Conservation (phyloP, 2,329 filamentous ascomycete species). For the Penicillium sclerotigenum region DNA sequence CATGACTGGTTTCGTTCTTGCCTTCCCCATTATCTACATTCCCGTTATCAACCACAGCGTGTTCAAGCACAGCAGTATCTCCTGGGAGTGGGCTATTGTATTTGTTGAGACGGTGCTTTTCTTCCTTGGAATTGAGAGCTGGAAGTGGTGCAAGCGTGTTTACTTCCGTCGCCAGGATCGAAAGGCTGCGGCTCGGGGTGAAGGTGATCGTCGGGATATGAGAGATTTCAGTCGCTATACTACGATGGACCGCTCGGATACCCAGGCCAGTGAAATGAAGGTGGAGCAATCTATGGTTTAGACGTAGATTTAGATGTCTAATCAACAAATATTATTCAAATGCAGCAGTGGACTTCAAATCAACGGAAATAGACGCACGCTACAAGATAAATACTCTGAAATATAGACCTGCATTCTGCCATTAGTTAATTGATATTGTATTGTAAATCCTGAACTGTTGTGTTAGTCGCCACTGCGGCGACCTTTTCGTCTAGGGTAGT, state of each 20-base stretch:
- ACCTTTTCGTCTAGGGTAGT: too few relatives aligned
- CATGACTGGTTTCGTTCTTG: constrained; percentile 54
- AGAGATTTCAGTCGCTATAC: constrained; percentile 34
- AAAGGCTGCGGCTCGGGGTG: constrained; percentile 10
- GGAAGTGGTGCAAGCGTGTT: constrained; percentile 65
- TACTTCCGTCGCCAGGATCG: constrained; percentile 44
- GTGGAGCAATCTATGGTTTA: constrained; percentile 30
- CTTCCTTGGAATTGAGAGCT: constrained; percentile 61
- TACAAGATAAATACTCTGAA: not conserved
- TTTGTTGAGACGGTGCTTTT: constrained; percentile 61
- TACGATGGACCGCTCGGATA: constrained; percentile 34
- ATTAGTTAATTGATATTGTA: not conserved
- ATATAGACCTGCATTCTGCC: not conserved
- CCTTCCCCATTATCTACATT: constrained; percentile 64
- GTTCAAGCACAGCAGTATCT: constrained; percentile 64
- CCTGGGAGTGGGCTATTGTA: constrained; percentile 68
- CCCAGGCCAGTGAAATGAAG: constrained; percentile 28
- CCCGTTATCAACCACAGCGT: constrained; percentile 64
- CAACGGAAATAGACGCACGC: not conserved
- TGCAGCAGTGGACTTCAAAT: not conserved
- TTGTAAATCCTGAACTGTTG: too few relatives aligned
- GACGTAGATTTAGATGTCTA: constrained; percentile 22
- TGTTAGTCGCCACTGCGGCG: too few relatives aligned
- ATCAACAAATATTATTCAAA: not conserved
- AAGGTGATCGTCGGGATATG: constrained; percentile 13